Conservation (phyloP, 78 protist genomes). For the Protostelium mycophagum region DNA sequence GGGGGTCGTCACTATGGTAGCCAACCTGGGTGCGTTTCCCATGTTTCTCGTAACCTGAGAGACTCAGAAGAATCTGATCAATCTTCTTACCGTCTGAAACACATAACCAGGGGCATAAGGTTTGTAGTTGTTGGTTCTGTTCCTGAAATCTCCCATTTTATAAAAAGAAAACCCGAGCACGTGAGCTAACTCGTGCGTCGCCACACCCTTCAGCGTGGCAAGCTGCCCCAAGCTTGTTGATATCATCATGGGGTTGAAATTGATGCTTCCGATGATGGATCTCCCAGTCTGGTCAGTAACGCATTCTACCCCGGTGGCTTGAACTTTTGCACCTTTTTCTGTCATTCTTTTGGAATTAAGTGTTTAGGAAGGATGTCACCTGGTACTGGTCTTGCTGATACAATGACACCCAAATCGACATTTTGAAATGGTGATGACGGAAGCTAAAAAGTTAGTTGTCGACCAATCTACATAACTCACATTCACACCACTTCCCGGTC, state of each 20-base stretch:
- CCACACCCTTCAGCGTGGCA: slow-evolving; percentile 10
- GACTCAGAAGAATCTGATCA: background rate
- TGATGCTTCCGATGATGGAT: slow-evolving; percentile 24
- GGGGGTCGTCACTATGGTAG: slow-evolving; percentile 16
- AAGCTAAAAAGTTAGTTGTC: background rate
- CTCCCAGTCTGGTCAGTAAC: background rate
- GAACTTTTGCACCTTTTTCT: too few species aligned
- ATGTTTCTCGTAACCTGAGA: background rate
- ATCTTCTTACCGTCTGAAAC: background rate
- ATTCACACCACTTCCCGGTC: background rate
- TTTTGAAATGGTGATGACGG: background rate
- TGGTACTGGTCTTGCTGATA: slow-evolving; percentile 28
- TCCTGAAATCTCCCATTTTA: background rate
- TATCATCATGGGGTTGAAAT: slow-evolving; percentile 42
- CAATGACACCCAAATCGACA: slow-evolving; percentile 15
- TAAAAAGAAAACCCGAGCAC: slow-evolving; percentile 46
- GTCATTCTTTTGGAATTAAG: too few species aligned
- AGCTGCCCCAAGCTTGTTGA: background rate
- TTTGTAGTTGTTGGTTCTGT: background rate
- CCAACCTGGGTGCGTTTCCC: background rate
- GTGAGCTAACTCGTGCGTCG: slow-evolving; percentile 59
- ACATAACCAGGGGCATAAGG: too few species aligned
- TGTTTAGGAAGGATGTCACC: too few species aligned
- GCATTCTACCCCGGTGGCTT: slow-evolving; percentile 40
- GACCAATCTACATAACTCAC: background rate